Evolutionary conservation across 768 basidiomycete species (phyloP), one percentile per base, ranked within the genome.

Genomic region (Lactifluus volemus): DNA sequence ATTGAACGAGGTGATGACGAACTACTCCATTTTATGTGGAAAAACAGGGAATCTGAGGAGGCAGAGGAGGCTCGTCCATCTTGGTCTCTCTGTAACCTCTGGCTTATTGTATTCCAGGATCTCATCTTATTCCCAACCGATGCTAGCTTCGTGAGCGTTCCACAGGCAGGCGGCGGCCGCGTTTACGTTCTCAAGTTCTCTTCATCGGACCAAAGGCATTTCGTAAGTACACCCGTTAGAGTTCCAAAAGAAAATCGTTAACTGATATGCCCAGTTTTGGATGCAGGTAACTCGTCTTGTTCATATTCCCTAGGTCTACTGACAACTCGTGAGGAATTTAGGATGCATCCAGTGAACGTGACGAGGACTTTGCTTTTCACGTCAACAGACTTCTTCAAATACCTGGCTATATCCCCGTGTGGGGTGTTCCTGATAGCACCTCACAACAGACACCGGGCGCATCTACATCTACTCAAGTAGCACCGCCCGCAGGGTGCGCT

Each of bases 151-250:
- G 78, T 79, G 66, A 87, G 85, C 72, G 87, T 95, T 10, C 62
- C 80, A 2, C 83, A 91, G 68, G 81, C 86, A 10, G 69, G 77
- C 36, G 69, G 77, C 36, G 90, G 88, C 6, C 78, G 92, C 63
- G 84, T 87, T 5, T 92, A 89, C 67, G 89, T 95, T 63, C 85
- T 96, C 71, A 92, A 89, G 73, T 96, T 97, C 76, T 85, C 88
- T 0, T 92, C 89, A 21, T 95, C 92, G 14, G 82, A 92, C 70
- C 89, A 92, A 69, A 83, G 84, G 63, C 89, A 94, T 72, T 96
- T 97, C 72, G 93, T 95, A 69, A 73, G 84, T 78, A 17, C 29
- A 32, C 19, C 34, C 17, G 21, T 30, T 9, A 41, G 3, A 0
- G 5, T 48, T 5, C 9, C 1, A 4, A 32, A 15, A 32, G 10